Base-by-base conservation (phyloP, 2,329 filamentous ascomycete species). In the Neurospora sp. region DNA sequence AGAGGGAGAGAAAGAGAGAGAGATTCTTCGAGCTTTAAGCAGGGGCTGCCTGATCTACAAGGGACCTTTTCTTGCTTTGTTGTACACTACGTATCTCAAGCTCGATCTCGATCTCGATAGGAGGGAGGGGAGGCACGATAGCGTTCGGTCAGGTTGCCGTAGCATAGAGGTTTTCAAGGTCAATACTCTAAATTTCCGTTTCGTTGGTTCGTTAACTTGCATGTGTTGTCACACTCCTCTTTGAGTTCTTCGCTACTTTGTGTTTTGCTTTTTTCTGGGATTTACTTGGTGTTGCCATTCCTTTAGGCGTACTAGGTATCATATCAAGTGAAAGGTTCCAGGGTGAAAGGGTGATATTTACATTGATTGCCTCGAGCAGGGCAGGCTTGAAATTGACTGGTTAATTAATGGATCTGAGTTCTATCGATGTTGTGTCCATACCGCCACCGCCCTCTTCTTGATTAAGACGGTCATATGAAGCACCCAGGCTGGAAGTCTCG, bases 81-180 rank as follows among this genome's bases (percentile, higher is more conserved):
- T 76, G 74, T 76, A 76, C 74, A 76, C 72, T 76, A 76, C 71
- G 46, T 62, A 17, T 62, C 28, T 5, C 28, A 28, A 28, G 46
- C 19, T 52, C 43, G 43, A 52, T 28, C 28, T 28, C 28, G 28
- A 28, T 28, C 23, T 28, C 28, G 28, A 28, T 28, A 28, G 28
- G 28, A 17, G 23, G 52, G 1, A 28, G 52, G 15, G 52, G 8
- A 62, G 52, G 15, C 36, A 62, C 52, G 13, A 62, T 62, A 52
- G 46, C 28, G 19, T 43, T 10, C 43, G 19, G 23, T 62, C 1
- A 36, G 15, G 52, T 62, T 36, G 52, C 52, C 52, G 15, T 62
- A 62, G 28, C 52, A 62, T 62, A 62, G 52, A 62, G 3, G 3
- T 62, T 52, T 58, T 36, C 46, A 52, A 52, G 52, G 28, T 33